Conservation (phyloP, 129 eudicot genomes). For the Arctium lappa region DNA sequence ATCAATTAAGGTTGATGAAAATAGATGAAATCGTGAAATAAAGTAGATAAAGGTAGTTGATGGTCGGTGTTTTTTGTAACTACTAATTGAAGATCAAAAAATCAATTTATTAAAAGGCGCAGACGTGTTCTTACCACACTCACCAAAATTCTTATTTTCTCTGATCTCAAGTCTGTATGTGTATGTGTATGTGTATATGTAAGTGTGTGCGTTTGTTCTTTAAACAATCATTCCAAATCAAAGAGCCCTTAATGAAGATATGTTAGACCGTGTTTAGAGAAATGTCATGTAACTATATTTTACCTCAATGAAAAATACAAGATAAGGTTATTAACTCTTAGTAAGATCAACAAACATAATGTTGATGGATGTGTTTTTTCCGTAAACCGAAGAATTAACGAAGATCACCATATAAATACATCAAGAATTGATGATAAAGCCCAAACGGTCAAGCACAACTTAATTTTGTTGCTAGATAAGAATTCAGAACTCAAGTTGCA, state of each 20-base stretch:
- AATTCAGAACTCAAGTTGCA: neutral
- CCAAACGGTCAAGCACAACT: neutral
- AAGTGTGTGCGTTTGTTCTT: too few species aligned
- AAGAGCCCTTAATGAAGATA: neutral
- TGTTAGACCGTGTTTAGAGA: neutral
- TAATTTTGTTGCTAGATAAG: neutral
- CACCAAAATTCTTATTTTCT: too few species aligned
- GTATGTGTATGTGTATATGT: too few species aligned
- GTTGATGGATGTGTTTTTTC: neutral
- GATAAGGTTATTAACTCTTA: neutral
- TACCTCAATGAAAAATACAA: neutral
- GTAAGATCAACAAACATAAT: neutral
- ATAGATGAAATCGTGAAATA: too few species aligned
- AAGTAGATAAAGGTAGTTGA: too few species aligned
- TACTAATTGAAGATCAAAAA: too few species aligned
- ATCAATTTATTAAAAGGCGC: too few species aligned
- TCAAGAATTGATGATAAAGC: neutral
- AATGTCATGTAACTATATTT: neutral
- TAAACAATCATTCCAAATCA: neutral
- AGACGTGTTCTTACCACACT: too few species aligned
- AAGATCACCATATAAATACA: neutral
- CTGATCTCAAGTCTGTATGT: too few species aligned
- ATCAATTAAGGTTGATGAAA: too few species aligned
- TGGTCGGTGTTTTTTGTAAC: too few species aligned
- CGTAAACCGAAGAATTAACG: neutral